These are phyloP conservation scores for Prunus salicina DNA, from an alignment of 306 rosid genomes.

Conservation along the genomic window DNA sequence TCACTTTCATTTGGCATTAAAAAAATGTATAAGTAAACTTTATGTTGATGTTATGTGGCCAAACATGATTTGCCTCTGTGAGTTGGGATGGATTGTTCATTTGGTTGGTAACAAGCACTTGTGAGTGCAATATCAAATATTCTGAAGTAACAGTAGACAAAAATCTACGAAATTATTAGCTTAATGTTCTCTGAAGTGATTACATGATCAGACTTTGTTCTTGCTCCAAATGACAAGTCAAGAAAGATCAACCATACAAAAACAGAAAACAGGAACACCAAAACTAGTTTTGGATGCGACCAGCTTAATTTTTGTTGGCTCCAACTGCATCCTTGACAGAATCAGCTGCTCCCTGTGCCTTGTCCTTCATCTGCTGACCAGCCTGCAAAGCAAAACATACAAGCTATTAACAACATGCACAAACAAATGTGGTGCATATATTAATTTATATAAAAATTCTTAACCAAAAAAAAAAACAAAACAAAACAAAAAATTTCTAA, in stretches of 20 bases:
- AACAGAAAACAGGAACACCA: neutral
- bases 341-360: conserved; percentile 31
- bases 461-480: neutral
- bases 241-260: neutral
- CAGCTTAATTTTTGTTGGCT: conserved; percentile 26
- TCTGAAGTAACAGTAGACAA: neutral
- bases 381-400: conserved; percentile 18
- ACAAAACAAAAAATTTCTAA: conserved; percentile 16
- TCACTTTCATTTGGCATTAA: no score
- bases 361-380: conserved; percentile 33
- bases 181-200: neutral
- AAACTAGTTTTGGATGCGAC: neutral
- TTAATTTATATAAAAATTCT: no score
- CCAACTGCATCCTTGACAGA: conserved; percentile 21
- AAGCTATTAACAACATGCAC: neutral
- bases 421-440: no score
- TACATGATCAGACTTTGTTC: neutral
- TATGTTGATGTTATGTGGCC: no score
- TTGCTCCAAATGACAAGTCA: neutral
- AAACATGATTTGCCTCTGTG: no score
- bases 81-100: no score
- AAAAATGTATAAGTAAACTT: no score
- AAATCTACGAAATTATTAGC: neutral
- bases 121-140: no score
- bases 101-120: no score